Percentiles rank a stretch among this genome's conserved stretches.
phyloP scores from a whole-genome alignment of 1,284 basidiomycete genomes.

The Ganoderma lucidum region DNA sequence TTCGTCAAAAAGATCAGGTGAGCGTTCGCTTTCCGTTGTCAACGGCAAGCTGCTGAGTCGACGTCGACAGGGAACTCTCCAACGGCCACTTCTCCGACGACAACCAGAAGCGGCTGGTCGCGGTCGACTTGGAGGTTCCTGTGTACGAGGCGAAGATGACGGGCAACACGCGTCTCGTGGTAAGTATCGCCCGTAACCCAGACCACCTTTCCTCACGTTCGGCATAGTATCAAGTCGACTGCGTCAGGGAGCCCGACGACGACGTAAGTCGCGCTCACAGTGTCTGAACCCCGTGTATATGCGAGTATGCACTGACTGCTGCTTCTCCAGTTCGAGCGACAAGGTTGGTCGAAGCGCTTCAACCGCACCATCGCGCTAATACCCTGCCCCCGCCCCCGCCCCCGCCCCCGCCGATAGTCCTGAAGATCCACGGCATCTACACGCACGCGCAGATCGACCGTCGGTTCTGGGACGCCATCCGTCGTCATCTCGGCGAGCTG shows the following conservation, averaged over 20 bases:
- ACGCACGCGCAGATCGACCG: constrained; percentile 65
- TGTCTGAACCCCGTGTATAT: background rate
- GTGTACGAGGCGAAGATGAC: constrained; percentile 78
- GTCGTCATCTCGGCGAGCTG: constrained; percentile 51
- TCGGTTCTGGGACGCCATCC: constrained; percentile 63
- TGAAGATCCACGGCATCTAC: constrained; percentile 70
- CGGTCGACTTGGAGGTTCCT: constrained; percentile 51
- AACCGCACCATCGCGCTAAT: no score
- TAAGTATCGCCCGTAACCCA: background rate
- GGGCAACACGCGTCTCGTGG: constrained; percentile 66
- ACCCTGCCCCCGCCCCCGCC: no score
- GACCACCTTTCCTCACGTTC: background rate
- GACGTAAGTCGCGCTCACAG: constrained; percentile 45
- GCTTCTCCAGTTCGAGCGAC: constrained; percentile 47
- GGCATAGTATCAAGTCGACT: constrained; percentile 71
- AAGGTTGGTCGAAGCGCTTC: constrained; percentile 48
- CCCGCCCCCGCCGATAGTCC: constrained; percentile 37
- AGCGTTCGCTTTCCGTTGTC: background rate
- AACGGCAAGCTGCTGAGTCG: background rate
- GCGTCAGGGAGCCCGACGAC: constrained; percentile 57
- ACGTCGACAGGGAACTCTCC: constrained; percentile 61
- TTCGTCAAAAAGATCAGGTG: constrained; percentile 64
- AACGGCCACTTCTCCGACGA: constrained; percentile 72
- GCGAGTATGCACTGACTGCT: constrained; percentile 8
- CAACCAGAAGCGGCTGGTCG: constrained; percentile 69